Base-by-base conservation (phyloP, 306 rosid genomes). In the Pyrus pyrifolia region DNA sequence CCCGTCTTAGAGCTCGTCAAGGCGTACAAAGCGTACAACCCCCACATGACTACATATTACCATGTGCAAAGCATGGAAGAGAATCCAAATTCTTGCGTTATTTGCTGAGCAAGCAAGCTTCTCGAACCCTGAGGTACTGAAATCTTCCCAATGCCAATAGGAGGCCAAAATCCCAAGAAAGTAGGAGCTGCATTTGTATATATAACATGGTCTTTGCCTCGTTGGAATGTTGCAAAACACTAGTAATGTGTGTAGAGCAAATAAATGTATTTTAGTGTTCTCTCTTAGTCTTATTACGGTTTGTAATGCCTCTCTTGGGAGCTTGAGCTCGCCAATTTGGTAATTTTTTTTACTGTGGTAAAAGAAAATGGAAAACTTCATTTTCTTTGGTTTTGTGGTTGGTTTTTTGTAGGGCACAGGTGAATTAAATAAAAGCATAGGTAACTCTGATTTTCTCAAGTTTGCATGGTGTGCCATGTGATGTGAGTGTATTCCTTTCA, bases 61-160 rank as follows among this genome's bases (percentile, higher is more conserved):
- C 75, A 89, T 72, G 93, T 44, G 62, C 99, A 91, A 22, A 89
- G 97, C 88, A 88, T 92, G 77, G 99, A 95, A 77, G 99, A 95
- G 86, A 92, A 92, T 76, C 99, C 99, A 46, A 95, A 88, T 83
- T 89, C 90, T 13, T 95, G 99, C 81, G 93, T 74, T 63, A 89
- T 95, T 84, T 90, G 70, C 62, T 94, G 66, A 84, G 23, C 18
- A 77, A 65, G 67, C 73, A 15, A 35, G 19, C 51, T 38, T 61
- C 31, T 35, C 38, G 31, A 14, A 31, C 44, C 76, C 77, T 69
- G 79, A 73, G 78, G 70, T 76, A 68, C 77, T 70, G 45, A 19
- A 51, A 67, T 62, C 64, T 76, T 72, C 57, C 64, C 73, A 53
- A 66, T 68, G 69, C 72, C 21, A n/a, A 71, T 52, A 46, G 70